Evolutionary conservation across 768 basidiomycete species (phyloP), one percentile per base, ranked within the genome.

Genomic region (Pholiota microspora): DNA sequence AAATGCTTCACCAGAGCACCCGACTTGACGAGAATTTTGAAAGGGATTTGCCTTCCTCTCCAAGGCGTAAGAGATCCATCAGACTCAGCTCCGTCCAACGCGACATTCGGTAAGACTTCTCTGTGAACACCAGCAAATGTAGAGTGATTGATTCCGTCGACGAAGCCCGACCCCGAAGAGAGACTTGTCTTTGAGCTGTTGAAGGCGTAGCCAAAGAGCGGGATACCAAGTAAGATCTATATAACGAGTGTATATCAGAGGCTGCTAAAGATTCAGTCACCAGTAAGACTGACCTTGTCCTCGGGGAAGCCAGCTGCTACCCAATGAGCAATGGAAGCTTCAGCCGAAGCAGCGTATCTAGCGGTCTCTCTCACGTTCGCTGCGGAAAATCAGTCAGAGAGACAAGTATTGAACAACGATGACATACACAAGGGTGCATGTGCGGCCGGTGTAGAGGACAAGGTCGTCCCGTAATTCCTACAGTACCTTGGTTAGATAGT

Each of bases 381-480:
- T 68, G 15, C 3, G 12, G 10, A 4, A 28, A 23, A 12, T 21
- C n/a, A 13, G 16, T 29, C 2, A 13, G 18, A 21, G 9, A 28
- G 36, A 51, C 10, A 35, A 15, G 45, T 25, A 49, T n/a, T 40
- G 4, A 31, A 6, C 29, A 31, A 31, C 12, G 12, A 31, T 6
- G 29, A 31, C 59, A n/a, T 58, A 68, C 76, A 74, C 27, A 88
- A 75, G 0, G 86, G 86, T 7, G 87, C 84, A 66, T 88, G 88
- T 4, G 87, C 79, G 6, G 85, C 86, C 1, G 86, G 86, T 36
- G 72, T 66, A 12, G 80, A 80, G 2, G 83, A 75, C 55, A 82
- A 82, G 75, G 78, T 85, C 34, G 86, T 79, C 62, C 88, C 86
- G 67, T 89, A 88, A 69, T 87, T 88, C 86, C 86, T 88, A 65